phyloP scores from a whole-genome alignment of 2,329 filamentous ascomycete genomes.

The Daldinia eschscholtzii region DNA sequence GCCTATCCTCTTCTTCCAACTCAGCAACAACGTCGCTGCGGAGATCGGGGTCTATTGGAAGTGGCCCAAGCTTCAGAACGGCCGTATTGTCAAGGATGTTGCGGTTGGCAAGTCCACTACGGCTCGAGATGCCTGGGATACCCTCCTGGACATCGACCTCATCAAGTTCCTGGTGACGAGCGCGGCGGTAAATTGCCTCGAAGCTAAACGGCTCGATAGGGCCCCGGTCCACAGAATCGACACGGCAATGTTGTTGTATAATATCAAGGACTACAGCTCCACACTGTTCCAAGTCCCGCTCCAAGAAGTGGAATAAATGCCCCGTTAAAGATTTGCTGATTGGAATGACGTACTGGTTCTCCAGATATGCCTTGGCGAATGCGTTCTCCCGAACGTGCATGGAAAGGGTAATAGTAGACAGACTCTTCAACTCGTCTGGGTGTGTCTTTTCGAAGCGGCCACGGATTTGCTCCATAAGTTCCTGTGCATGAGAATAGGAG shows the following conservation, averaged over 20 bases:
- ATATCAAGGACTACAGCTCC: constrained; percentile 83
- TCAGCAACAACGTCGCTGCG: constrained; percentile 89
- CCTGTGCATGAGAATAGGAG: constrained; percentile 77
- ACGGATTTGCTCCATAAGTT: constrained; percentile 78
- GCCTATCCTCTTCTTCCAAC: constrained; percentile 85
- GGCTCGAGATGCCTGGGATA: constrained; percentile 67
- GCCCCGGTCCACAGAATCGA: constrained; percentile 70
- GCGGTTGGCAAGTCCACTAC: constrained; percentile 71
- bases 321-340: constrained; percentile 88
- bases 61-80: constrained; percentile 79
- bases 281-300: constrained; percentile 85
- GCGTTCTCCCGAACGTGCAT: constrained; percentile 83
- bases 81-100: constrained; percentile 69
- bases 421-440: constrained; percentile 79
- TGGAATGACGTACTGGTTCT: constrained; percentile 89
- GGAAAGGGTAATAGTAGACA: constrained; percentile 80
- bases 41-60: constrained; percentile 86
- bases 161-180: constrained; percentile 72
- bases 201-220: constrained; percentile 74
- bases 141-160: constrained; percentile 74
- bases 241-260: constrained; percentile 70
- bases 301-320: constrained; percentile 87
- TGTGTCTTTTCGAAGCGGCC: constrained; percentile 81
- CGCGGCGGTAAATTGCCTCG: constrained; percentile 70
- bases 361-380: constrained; percentile 83